Conservation (phyloP, 2,329 filamentous ascomycete species). For the Monosporascus sp. region DNA sequence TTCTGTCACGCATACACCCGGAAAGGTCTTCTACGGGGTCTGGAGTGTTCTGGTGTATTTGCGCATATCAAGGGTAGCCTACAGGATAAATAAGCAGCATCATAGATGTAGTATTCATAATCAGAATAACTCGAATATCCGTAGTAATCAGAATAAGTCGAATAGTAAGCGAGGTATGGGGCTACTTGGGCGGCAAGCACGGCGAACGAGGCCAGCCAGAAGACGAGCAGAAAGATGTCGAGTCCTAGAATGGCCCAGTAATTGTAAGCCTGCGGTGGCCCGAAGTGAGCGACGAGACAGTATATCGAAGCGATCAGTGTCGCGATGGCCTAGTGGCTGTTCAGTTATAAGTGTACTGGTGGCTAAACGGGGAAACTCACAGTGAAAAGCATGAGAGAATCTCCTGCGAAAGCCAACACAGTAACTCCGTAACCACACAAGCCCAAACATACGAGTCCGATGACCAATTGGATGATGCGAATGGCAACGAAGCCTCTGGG, state of each 20-base stretch:
- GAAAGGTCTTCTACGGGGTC: background rate
- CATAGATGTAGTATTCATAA: constrained; percentile 18
- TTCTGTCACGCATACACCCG: background rate
- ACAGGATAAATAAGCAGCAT: constrained; percentile 10
- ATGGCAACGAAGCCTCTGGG: constrained; percentile 38
- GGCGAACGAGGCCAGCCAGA: constrained; percentile 45
- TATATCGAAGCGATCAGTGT: constrained; percentile 43
- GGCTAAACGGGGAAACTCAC: constrained; percentile 27
- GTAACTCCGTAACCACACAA: constrained; percentile 40
- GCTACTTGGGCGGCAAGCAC: constrained; percentile 33
- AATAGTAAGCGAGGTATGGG: background rate
- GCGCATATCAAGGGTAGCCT: background rate
- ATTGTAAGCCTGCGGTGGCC: constrained; percentile 40
- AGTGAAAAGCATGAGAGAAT: constrained; percentile 30
- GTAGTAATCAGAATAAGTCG: constrained; percentile 3
- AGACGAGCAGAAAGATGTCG: constrained; percentile 45
- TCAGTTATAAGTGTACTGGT: constrained; percentile 5
- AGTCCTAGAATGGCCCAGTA: constrained; percentile 47
- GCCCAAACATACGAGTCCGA: constrained; percentile 40
- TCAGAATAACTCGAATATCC: background rate
- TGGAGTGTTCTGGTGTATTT: background rate
- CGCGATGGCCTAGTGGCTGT: constrained; percentile 29
- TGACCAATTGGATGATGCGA: constrained; percentile 39
- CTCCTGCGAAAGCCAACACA: constrained; percentile 20
- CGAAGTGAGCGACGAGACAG: constrained; percentile 37